phyloP scores from a whole-genome alignment of 2,329 filamentous ascomycete species.

The Phyllosticta citribraziliensis region DNA sequence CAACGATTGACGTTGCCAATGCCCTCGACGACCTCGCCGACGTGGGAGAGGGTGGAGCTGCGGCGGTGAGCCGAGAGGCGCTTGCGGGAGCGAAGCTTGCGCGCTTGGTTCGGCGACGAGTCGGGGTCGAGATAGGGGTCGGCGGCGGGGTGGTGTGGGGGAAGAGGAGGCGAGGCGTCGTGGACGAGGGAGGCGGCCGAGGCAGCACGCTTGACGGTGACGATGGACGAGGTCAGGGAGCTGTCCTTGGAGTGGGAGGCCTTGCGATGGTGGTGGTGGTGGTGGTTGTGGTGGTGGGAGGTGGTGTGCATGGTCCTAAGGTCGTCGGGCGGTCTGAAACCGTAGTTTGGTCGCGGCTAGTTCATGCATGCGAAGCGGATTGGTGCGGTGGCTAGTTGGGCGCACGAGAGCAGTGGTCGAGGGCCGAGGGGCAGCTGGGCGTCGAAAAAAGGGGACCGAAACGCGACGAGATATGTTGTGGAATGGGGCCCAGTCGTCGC shows the following conservation, averaged over 20 bases:
- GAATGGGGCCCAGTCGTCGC: background rate
- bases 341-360: constrained; percentile 10
- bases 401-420: constrained; percentile 3
- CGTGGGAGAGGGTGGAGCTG: constrained; percentile 32
- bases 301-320: constrained; percentile 12
- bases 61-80: constrained; percentile 16
- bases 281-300: constrained; percentile 13
- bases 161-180: constrained; percentile 8
- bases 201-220: constrained; percentile 33
- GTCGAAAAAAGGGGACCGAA: background rate
- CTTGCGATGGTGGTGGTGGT: constrained; percentile 17
- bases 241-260: constrained; percentile 34
- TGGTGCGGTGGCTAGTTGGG: constrained; percentile 5
- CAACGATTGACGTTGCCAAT: constrained; percentile 45
- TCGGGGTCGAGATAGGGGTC: constrained; percentile 7
- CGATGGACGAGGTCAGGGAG: constrained; percentile 30
- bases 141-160: constrained; percentile 1
- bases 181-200: constrained; percentile 20
- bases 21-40: constrained; percentile 32
- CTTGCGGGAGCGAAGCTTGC: constrained; percentile 3
- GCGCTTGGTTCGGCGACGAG: background rate
- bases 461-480: background rate
- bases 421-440: constrained; percentile 5
- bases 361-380: constrained; percentile 10
- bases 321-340: constrained; percentile 17